Conservation (phyloP, 148 eudicot genomes). For the Silene uniflora region DNA sequence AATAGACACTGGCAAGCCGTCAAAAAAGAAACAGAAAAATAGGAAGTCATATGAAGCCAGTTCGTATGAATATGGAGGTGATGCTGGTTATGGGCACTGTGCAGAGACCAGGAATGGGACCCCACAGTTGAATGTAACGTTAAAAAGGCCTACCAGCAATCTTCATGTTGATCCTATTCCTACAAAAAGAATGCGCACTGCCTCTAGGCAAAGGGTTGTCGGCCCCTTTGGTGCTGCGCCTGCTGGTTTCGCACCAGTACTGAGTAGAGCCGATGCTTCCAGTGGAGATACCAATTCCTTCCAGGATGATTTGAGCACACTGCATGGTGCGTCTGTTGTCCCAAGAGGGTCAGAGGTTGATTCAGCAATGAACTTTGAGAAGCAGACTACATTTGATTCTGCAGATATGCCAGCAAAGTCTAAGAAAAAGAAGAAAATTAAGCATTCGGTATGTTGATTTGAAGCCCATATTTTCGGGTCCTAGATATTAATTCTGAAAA, state of each 20-base stretch:
- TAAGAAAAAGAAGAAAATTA: constrained; percentile 78
- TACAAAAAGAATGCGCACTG: constrained; percentile 82
- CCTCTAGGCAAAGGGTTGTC: constrained; percentile 72
- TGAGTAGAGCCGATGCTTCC: constrained; percentile 66
- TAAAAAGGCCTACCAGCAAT: constrained; percentile 61
- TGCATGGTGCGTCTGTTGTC: constrained; percentile 50
- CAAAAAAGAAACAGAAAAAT: constrained; percentile 59
- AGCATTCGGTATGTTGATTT: constrained; percentile 52
- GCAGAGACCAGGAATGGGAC: constrained; percentile 50
- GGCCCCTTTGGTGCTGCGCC: constrained; percentile 58
- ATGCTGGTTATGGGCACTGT: constrained; percentile 43
- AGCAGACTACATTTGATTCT: constrained; percentile 57
- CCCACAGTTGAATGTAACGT: constrained; percentile 39
- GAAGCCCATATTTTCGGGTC: background rate
- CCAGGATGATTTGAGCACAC: constrained; percentile 77
- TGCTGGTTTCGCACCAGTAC: constrained; percentile 47
- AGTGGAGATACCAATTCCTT: constrained; percentile 89
- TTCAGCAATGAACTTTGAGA: constrained; percentile 61
- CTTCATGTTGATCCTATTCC: constrained; percentile 62
- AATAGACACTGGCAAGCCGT: constrained; percentile 42
- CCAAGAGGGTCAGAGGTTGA: constrained; percentile 70
- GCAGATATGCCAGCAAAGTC: constrained; percentile 53
- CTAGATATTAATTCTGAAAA: background rate
- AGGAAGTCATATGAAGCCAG: constrained; percentile 40
- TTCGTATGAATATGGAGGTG: constrained; percentile 51